Conservation (phyloP, 768 basidiomycete genomes). For the Harrya chromipes region DNA sequence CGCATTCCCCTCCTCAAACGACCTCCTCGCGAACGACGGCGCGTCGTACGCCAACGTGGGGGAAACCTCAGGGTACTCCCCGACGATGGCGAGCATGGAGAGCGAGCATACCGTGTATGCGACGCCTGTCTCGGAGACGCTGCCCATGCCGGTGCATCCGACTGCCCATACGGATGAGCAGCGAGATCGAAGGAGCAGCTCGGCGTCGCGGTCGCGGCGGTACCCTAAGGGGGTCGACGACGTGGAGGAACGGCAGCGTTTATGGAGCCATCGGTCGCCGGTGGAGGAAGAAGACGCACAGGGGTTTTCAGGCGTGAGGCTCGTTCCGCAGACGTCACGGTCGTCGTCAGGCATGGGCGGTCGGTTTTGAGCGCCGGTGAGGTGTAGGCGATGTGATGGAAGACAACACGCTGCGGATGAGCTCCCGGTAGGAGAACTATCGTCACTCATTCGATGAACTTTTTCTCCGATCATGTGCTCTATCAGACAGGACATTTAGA, state of each 20-base stretch:
- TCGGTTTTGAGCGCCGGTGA: conserved; percentile 17
- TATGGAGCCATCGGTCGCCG: conserved; percentile 42
- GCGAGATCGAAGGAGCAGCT: conserved; percentile 35
- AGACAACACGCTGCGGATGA: background rate
- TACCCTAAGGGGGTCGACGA: conserved; percentile 50
- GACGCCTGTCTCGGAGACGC: conserved; percentile 4
- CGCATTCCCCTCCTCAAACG: conserved; percentile 23
- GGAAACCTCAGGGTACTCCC: conserved; percentile 1
- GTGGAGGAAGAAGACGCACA: conserved; percentile 17
- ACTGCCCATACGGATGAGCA: conserved; percentile 2
- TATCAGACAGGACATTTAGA: no score
- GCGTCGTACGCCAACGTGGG: background rate
- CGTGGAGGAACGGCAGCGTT: conserved; percentile 55
- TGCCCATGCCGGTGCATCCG: conserved; percentile 5
- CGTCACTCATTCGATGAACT: no score
- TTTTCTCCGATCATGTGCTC: no score
- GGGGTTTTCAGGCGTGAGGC: conserved; percentile 33
- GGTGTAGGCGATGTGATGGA: background rate
- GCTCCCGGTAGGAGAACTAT: background rate
- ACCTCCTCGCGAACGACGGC: conserved; percentile 4
- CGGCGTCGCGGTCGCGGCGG: conserved; percentile 47
- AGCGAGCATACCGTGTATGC: conserved; percentile 21
- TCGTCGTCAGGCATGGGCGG: background rate
- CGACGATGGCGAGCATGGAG: conserved; percentile 7
- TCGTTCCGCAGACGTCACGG: conserved; percentile 34